Base-by-base conservation (phyloP, 2,329 filamentous ascomycete species). In the Aspergillus piperis region DNA sequence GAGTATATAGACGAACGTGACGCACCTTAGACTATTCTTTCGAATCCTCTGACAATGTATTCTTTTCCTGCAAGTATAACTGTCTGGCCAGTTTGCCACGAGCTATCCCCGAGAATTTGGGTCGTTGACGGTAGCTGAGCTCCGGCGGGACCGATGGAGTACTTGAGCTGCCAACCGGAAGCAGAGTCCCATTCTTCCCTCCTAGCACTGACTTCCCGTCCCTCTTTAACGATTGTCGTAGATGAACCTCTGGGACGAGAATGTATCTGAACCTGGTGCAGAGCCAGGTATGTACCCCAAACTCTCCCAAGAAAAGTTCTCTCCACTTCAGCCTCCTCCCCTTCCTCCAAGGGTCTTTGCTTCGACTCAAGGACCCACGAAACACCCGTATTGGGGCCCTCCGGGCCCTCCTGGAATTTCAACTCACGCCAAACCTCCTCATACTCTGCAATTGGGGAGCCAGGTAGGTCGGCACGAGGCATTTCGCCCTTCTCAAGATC, bases 361-460 rank as follows among this genome's bases (percentile, higher is more conserved):
- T 61, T 66, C 0, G 68, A 70, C 60, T 75, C 73, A 0, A 75
- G 56, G 21, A 75, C 63, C 70, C 72, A 74, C 1, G 72, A 73
- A 5, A 73, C 41, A 3, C 68, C 68, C 8, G 54, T 62, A 0
- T 53, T 17, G 1, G 55, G 15, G 0, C 70, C 73, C 13, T 73
- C 68, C 0, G 74, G 75, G 2, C 75, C 70, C 2, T 62, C 54
- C 8, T 54, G 57, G 10, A 80, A 68, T 2, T 74, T 67, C 2
- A 78, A 71, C 44, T 86, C 83, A 1, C 76, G 72, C 88, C 88
- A 91, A 2, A 89, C 70, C 72, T 91, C 89, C 70, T 90, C 88
- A 65, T 92, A 91, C 7, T 71, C 67, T 3, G 69, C 70, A 0
- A 75, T 61, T 2, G 71, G 72, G 8, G 66, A 65, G 2, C 72